Base-by-base conservation (phyloP, 2,329 filamentous ascomycete species). In the Tolypocladium inflatum region DNA sequence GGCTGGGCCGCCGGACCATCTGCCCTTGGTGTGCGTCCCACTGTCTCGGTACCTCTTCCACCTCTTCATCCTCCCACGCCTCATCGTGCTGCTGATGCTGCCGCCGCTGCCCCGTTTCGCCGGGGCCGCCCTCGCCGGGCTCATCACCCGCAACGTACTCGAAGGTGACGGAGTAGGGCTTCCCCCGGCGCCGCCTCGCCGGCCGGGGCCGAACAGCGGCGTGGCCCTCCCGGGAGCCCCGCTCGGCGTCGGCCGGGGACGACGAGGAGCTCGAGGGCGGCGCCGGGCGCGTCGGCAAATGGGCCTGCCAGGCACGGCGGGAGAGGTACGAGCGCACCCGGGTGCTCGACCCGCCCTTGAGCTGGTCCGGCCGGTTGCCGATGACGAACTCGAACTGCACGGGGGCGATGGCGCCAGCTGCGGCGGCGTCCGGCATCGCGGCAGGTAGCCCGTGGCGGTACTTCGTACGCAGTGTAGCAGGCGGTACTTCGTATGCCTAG, bases 321-420 rank as follows among this genome's bases (percentile, higher is more conserved):
- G 65, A 64, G 11, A 66, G 43, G 57, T 63, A 60, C 9, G 65
- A 64, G 33, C 63, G 63, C 39, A 65, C 55, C 43, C 57, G 60
- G 23, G 59, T 59, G 39, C 45, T 63, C 23, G 60, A 54, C n/a
- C 55, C 57, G 33, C 56, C 64, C 39, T 66, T 66, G 57, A 67
- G 61, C 57, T 67, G 63, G 2, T 63, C 63, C 6, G 65, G 65
- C 7, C 59, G 58, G 35, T 58, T 60, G 43, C 65, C 65, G 35
- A 63, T 56, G n/a, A 67, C 60, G 39, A 67, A 67, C 52, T 65
- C 60, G 42, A 59, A 64, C 21, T 33, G 26, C 23, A 50, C 45
- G 45, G 45, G 45, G 15, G 23, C 43, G 26, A 13, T 5, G 23
- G 23, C 23, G 2, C 11, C 8, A 9, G 7, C 43, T 7, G 13